Evolutionary conservation across 495 filamentous ascomycete species (phyloP).

Genomic region (Podospora anserina): DNA sequence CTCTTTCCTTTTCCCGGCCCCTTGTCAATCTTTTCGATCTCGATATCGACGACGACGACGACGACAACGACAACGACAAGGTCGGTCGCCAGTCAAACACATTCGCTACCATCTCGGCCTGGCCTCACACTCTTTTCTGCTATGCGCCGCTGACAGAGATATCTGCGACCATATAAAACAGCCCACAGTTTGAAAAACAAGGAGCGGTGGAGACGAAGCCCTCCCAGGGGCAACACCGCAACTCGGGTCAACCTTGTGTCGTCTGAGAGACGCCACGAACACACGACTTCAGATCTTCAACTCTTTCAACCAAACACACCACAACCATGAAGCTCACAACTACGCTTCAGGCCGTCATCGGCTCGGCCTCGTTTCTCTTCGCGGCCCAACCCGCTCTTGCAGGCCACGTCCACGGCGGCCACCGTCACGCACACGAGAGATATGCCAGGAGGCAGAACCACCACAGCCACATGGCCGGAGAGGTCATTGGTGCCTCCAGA

Average conservation of each 20-base stretch:
- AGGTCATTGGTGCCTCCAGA: conserved; percentile 25
- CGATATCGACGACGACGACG: too few species aligned
- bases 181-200: too few species aligned
- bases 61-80: too few species aligned
- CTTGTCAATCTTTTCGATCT: neutral
- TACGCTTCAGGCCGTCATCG: conserved; percentile 47
- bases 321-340: conserved; percentile 48
- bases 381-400: conserved; percentile 33
- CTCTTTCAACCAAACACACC: conserved; percentile 5
- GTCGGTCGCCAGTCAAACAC: too few species aligned
- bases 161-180: too few species aligned
- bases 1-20: neutral
- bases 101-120: too few species aligned
- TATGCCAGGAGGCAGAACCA: conserved; percentile 36
- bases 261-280: neutral
- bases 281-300: neutral
- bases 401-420: conserved; percentile 30
- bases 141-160: too few species aligned
- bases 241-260: neutral
- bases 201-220: neutral
- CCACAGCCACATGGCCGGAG: conserved; percentile 25
- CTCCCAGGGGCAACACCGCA: too few species aligned
- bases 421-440: conserved; percentile 37
- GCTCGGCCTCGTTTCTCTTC: conserved; percentile 47
- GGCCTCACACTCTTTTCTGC: too few species aligned